Conservation (phyloP, 768 basidiomycete genomes). For the Lactifluus echinatus region DNA sequence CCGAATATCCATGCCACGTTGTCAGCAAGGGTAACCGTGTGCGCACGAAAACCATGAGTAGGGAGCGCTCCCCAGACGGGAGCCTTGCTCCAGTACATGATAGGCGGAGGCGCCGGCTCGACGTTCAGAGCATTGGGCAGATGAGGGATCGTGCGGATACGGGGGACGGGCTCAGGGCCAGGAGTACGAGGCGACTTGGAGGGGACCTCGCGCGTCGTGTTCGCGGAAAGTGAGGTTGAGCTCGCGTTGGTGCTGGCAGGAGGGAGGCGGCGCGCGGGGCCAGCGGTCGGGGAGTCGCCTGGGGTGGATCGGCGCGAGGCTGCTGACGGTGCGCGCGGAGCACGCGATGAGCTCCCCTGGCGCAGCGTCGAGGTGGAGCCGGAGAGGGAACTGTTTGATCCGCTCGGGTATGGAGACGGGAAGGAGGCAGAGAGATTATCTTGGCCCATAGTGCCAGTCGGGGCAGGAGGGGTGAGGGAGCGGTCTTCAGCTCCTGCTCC, state of each 20-base stretch:
- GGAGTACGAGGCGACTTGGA: conserved; percentile 5
- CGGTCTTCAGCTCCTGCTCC: conserved; percentile 10
- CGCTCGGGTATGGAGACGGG: conserved; percentile 5
- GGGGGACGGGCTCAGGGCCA: conserved; percentile 25
- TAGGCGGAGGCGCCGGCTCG: conserved; percentile 55
- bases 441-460: not conserved
- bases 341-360: not conserved
- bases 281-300: conserved; percentile 5
- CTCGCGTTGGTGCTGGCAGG: conserved; percentile 11
- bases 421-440: not conserved
- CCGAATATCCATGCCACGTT: conserved; percentile 81
- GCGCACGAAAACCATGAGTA: conserved; percentile 64
- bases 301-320: conserved; percentile 8
- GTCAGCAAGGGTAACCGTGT: conserved; percentile 78
- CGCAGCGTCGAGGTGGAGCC: conserved; percentile 10
- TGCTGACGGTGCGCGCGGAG: not conserved
- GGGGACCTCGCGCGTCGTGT: conserved; percentile 22
- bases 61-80: conserved; percentile 69
- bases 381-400: conserved; percentile 2
- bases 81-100: conserved; percentile 82
- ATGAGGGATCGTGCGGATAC: conserved; percentile 43
- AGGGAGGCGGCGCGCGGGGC: conserved; percentile 11
- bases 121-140: conserved; percentile 55
- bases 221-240: conserved; percentile 17
- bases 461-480: conserved; percentile 12